These are phyloP conservation scores for Neurospora sp. DNA, from an alignment of 495 filamentous ascomycete genomes.

Conservation along the genomic window DNA sequence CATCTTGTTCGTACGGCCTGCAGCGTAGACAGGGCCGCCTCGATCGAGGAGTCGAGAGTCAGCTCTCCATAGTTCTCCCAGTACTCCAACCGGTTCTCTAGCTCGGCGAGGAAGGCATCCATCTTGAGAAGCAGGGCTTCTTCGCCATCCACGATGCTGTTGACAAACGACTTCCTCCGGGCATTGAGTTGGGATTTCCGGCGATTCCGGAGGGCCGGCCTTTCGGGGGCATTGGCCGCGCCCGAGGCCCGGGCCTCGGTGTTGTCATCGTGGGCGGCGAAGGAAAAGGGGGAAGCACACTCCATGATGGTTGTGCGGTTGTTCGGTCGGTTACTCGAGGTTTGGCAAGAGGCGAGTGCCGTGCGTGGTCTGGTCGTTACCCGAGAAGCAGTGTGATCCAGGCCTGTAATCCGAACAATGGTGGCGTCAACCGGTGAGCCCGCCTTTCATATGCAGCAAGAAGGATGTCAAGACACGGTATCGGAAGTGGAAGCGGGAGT, in stretches of 20 bases:
- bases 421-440: neutral
- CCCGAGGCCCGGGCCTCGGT: slow-evolving; percentile 20
- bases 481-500: neutral
- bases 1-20: slow-evolving; percentile 82
- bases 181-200: slow-evolving; percentile 58
- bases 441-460: neutral
- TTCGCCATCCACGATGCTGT: slow-evolving; percentile 50
- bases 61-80: slow-evolving; percentile 81
- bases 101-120: slow-evolving; percentile 79
- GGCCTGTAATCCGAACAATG: neutral
- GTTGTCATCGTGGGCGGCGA: slow-evolving; percentile 27
- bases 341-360: neutral
- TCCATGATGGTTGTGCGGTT: slow-evolving; percentile 13
- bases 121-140: slow-evolving; percentile 56
- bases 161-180: slow-evolving; percentile 50
- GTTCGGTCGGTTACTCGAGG: neutral
- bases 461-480: neutral
- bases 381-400: neutral
- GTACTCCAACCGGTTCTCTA: slow-evolving; percentile 78
- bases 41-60: slow-evolving; percentile 71
- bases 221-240: slow-evolving; percentile 19
- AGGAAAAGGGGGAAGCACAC: slow-evolving; percentile 22
- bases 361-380: neutral
- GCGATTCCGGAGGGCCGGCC: slow-evolving; percentile 29
- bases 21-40: slow-evolving; percentile 70